A percentile compares a stretch with the other conserved stretches of the same genome.
These are phyloP conservation scores for Amborella trichopoda DNA, from an alignment of 164 flowering plant genomes.

Conservation along the genomic window DNA sequence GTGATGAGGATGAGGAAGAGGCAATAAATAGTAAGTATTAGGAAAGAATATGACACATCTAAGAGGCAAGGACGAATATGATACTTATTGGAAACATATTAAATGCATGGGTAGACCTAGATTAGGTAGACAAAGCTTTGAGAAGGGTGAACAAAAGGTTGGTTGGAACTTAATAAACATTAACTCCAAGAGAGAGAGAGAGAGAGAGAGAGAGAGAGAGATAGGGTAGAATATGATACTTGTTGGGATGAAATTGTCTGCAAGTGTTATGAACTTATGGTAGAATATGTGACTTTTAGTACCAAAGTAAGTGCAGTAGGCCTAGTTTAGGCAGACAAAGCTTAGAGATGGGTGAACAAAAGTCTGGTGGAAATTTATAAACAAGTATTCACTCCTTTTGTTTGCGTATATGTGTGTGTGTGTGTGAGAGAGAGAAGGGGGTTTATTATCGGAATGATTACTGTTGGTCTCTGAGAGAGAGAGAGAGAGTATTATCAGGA, in stretches of 20 bases:
- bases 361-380: background rate
- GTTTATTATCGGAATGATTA: too few relatives aligned
- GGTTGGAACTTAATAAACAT: too few relatives aligned
- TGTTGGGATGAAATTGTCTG: background rate
- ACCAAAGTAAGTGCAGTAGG: too few relatives aligned
- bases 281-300: too few relatives aligned
- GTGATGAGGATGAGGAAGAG: constrained; percentile 89
- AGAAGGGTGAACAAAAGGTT: background rate
- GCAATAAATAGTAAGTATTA: constrained; percentile 32
- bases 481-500: too few relatives aligned
- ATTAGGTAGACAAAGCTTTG: background rate
- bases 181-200: too few relatives aligned
- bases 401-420: too few relatives aligned
- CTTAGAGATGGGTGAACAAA: background rate
- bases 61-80: background rate
- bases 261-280: too few relatives aligned
- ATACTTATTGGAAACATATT: background rate
- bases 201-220: too few relatives aligned
- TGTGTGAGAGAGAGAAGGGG: too few relatives aligned
- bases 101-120: background rate
- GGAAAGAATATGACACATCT: background rate
- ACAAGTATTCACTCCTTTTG: too few relatives aligned
- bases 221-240: background rate
- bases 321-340: background rate
- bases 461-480: too few relatives aligned